These are phyloP conservation scores for Lepiota brunneoincarnata DNA, from an alignment of 768 basidiomycete species.

Conservation along the genomic window DNA sequence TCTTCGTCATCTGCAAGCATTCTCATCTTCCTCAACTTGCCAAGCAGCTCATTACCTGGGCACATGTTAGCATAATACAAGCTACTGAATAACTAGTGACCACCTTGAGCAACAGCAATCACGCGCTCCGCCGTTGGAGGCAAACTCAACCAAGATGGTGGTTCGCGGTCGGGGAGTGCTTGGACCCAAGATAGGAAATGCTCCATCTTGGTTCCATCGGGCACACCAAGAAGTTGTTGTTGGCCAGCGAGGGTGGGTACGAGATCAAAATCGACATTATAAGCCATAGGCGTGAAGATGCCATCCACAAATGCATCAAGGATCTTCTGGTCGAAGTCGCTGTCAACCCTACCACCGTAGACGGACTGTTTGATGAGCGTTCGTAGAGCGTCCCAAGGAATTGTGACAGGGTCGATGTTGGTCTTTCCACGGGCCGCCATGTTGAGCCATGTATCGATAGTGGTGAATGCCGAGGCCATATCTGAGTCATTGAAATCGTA, in stretches of 20 bases:
- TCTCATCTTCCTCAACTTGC: constrained; percentile 91
- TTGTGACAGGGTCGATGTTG: constrained; percentile 87
- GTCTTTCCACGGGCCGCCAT: constrained; percentile 80
- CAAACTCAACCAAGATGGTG: constrained; percentile 91
- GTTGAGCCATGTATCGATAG: constrained; percentile 89
- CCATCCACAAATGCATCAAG: constrained; percentile 91
- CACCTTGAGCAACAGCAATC: constrained; percentile 90
- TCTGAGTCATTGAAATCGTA: constrained; percentile 99
- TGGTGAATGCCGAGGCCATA: constrained; percentile 87
- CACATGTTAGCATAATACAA: constrained; percentile 6
- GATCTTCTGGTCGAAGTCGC: constrained; percentile 91
- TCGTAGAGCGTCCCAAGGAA: constrained; percentile 96
- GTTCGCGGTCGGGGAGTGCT: constrained; percentile 86
- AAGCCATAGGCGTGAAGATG: constrained; percentile 84
- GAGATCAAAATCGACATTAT: constrained; percentile 91
- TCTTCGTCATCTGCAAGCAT: constrained; percentile 88
- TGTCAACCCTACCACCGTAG: constrained; percentile 92
- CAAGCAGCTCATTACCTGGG: constrained; percentile 76
- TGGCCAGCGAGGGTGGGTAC: constrained; percentile 62
- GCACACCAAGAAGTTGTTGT: constrained; percentile 57
- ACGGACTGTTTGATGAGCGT: constrained; percentile 94
- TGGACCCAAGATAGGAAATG: constrained; percentile 92
- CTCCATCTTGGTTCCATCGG: constrained; percentile 91
- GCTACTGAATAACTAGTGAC: not conserved
- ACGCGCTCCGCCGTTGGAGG: constrained; percentile 91